Evolutionary conservation across 805 yeast species (phyloP), one percentile per base, ranked within the genome.

Genomic region (Lachancea nothofagi): DNA sequence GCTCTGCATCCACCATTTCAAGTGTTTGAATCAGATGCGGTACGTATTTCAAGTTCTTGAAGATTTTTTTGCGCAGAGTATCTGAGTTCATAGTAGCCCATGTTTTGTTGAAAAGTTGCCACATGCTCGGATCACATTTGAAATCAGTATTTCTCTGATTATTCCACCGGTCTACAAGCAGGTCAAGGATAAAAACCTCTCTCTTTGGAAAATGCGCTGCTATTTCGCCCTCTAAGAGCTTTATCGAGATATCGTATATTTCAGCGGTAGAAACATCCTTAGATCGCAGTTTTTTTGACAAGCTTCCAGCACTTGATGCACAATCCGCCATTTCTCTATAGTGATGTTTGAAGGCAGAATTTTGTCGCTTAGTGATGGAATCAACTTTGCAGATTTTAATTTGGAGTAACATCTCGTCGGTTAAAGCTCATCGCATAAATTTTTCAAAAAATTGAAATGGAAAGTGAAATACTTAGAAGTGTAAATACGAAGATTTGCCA

Each of bases 201-300:
- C 64, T 64, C 41, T 78, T 73, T 7, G 88, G 89, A 10, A 83
- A 67, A 40, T 65, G 69, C 2, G 75, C 64, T 0, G 39, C 55
- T 38, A 43, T 56, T 40, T 27, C 55, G 40, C 61, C 21, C 57
- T 65, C 15, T 74, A 53, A 22, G 69, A 59, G 26, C 49, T 51
- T 30, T 42, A 48, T 5, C 65, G 64, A 30, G 56, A 61, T 31
- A 32, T 50, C 54, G 10, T 68, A 60, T 15, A 80, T 69, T 19
- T 74, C 69, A 4, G 57, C 56, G 0, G 74, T 56, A 1, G 69
- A 21, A 1, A 70, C 69, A 27, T 63, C 65, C 49, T 75, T 80
- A 17, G 78, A 71, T 46, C 90, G 69, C 21, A 83, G 65, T 49
- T 65, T 67, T 52, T 71, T 71, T 1, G 89, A 80, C 21, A 78